Evolutionary conservation across 176 grass and related monocot genomes (phyloP).

Genomic region (Phragmites australis): DNA sequence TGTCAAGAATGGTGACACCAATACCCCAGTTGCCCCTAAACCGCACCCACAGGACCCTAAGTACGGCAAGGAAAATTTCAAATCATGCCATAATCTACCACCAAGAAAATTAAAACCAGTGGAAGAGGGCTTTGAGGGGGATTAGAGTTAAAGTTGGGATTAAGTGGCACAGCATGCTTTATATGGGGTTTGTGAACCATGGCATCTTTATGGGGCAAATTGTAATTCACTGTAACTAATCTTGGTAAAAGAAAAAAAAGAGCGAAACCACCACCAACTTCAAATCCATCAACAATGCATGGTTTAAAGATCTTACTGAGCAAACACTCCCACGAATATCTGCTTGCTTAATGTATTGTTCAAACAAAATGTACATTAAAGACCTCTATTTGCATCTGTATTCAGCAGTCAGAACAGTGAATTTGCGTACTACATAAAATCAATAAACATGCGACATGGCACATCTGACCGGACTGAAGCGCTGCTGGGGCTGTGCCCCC

Average conservation of each 20-base stretch:
- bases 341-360: neutral
- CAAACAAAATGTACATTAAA: neutral
- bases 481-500: too few species aligned
- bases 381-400: neutral
- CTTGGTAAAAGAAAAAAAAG: neutral
- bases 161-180: neutral
- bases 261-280: neutral
- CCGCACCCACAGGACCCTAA: neutral
- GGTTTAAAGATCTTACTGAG: neutral
- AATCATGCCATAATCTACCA: neutral
- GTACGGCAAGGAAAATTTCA: neutral
- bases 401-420: neutral
- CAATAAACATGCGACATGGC: neutral
- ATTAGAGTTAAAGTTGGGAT: neutral
- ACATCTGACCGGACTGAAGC: too few species aligned
- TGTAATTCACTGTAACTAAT: too few species aligned
- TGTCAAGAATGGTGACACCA: neutral
- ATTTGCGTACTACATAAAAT: neutral
- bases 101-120: neutral
- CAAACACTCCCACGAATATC: constrained; percentile 10
- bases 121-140: neutral
- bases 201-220: too few species aligned
- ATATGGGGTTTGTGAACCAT: too few species aligned
- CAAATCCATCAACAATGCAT: constrained; percentile 7
- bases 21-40: neutral